phyloP scores from a whole-genome alignment of 2,329 filamentous ascomycete genomes.

The Beauveria sp. region DNA sequence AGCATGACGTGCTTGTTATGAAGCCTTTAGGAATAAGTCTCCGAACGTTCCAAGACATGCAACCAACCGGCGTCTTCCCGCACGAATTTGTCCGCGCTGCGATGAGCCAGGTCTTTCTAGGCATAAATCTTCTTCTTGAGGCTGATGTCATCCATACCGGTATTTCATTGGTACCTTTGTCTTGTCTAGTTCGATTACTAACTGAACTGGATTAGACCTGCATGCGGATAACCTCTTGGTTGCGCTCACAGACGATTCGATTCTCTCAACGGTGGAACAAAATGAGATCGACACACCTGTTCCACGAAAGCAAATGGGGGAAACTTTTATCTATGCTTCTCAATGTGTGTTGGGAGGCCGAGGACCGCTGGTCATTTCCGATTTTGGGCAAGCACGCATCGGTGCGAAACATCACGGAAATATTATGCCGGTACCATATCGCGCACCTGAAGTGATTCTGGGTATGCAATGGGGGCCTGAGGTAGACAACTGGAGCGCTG shows the following conservation, averaged over 20 bases:
- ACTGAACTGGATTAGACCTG: conserved; percentile 20
- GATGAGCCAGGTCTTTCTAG: background rate
- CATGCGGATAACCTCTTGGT: conserved; percentile 30
- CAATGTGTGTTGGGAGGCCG: conserved; percentile 23
- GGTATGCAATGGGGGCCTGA: conserved; percentile 25
- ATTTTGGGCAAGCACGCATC: conserved; percentile 30
- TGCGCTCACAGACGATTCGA: conserved; percentile 22
- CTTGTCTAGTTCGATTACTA: background rate
- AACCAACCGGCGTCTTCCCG: conserved; percentile 5
- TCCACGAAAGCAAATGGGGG: conserved; percentile 22
- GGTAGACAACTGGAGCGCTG: conserved; percentile 30
- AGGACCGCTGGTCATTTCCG: conserved; percentile 24
- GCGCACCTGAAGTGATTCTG: conserved; percentile 30
- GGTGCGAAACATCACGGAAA: conserved; percentile 17
- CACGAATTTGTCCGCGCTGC: no score
- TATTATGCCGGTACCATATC: conserved; percentile 24
- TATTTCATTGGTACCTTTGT: background rate
- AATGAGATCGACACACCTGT: conserved; percentile 23
- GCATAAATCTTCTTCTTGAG: background rate
- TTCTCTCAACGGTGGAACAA: conserved; percentile 23
- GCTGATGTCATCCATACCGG: background rate
- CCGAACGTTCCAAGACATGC: conserved; percentile 24
- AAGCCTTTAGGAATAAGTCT: conserved; percentile 30
- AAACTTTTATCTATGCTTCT: conserved; percentile 24
- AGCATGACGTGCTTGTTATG: conserved; percentile 28